Evolutionary conservation across 306 rosid species (phyloP), one percentile per base, ranked within the genome.

Genomic region (Morella rubra): DNA sequence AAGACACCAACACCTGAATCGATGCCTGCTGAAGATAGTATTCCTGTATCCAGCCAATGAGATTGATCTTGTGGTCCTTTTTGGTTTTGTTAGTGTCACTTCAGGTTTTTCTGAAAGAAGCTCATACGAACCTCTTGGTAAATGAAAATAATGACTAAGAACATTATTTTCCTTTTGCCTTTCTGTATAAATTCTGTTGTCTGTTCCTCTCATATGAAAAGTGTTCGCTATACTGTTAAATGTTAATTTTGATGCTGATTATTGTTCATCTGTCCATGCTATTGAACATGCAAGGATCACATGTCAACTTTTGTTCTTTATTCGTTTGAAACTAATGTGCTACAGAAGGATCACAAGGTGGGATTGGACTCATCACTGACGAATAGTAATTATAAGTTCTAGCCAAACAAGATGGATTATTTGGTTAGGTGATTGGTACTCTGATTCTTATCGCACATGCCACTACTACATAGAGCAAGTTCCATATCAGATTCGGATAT

Each of bases 1-100:
- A 90, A 89, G 80, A 61, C 73, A 64, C 82, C 90, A 74, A 82
- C 86, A 64, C 42, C 82, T 2, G 96, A 92, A 55, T 78, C 93
- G 7, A 52, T 82, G 80, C 85, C 85, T 52, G 68, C 81, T 24
- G 96, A 87, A 65, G 97, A 90, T 44, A 75, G 27, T 77, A 77
- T 75, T 72, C 83, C 93, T 22, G 75, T 76, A 59, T 45, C 90
- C 18, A 81, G 77, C 80, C 90, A 90, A 75, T 91, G 83, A 88
- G 76, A 79, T 73, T 44, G 19, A 73, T 58, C 61, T 75, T 54
- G 49, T 55, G 58, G 27, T 64, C 53, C 69, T 4, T 79, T 6
- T 67, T 54, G 44, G 53, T 81, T 84, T 71, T 42, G 18, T 82
- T 9, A 40, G 69, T 81, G 52, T 77, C 54, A 24, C 59, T 85